phyloP scores from a whole-genome alignment of 495 filamentous ascomycete species.

The Bacidia gigantensis region DNA sequence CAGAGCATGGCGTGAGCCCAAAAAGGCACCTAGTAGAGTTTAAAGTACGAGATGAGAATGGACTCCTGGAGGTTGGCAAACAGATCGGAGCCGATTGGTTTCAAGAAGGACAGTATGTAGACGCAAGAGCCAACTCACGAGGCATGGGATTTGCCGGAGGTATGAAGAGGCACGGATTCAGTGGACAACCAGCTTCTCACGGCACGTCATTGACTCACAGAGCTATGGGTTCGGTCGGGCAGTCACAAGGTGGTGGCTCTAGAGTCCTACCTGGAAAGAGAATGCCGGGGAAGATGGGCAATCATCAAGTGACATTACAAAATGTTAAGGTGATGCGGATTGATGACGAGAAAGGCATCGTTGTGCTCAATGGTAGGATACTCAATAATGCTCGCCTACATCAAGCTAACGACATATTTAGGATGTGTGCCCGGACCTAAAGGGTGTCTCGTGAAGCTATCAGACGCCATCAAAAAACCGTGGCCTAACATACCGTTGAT shows the following conservation, averaged over 20 bases:
- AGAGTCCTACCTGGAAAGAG: constrained; percentile 89
- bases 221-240: constrained; percentile 75
- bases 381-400: neutral
- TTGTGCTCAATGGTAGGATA: constrained; percentile 65
- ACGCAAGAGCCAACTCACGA: constrained; percentile 60
- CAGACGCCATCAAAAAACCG: constrained; percentile 85
- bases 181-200: constrained; percentile 81
- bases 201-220: constrained; percentile 88
- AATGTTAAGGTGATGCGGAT: constrained; percentile 81
- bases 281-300: constrained; percentile 94
- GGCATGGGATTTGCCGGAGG: constrained; percentile 92
- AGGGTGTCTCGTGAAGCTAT: constrained; percentile 65
- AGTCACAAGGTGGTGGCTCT: constrained; percentile 79
- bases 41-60: constrained; percentile 56
- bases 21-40: constrained; percentile 80
- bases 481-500: constrained; percentile 42
- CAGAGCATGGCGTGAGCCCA: constrained; percentile 59
- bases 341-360: constrained; percentile 67
- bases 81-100: constrained; percentile 75
- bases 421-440: constrained; percentile 74
- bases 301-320: constrained; percentile 71
- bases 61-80: constrained; percentile 57
- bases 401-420: constrained; percentile 21
- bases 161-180: constrained; percentile 88
- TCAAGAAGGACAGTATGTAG: constrained; percentile 76